A percentile compares a stretch with the other conserved stretches of the same genome.
Conservation (phyloP, 441 rosid genomes). For the Breynia disticha region DNA sequence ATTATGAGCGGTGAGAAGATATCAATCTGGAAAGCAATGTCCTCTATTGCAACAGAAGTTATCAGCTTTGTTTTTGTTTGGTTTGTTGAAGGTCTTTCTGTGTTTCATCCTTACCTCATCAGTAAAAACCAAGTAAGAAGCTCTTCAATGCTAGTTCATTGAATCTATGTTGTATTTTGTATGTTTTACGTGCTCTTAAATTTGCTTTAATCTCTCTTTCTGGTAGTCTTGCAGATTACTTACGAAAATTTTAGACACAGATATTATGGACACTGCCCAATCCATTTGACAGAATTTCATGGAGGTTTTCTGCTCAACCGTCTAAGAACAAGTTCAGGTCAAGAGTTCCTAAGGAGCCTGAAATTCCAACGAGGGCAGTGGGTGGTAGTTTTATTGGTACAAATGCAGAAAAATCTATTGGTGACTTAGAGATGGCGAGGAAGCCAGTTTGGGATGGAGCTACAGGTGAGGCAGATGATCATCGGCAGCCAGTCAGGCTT, state of each 20-base stretch:
- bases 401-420: slow-evolving; percentile 38
- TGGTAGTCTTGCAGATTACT: slow-evolving; percentile 53
- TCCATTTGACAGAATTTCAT: slow-evolving; percentile 72
- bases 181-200: neutral
- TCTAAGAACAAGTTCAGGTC: slow-evolving; percentile 72
- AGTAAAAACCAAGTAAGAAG: slow-evolving; percentile 79
- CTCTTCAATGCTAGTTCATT: neutral
- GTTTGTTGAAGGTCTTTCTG: slow-evolving; percentile 94
- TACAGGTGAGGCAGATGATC: slow-evolving; percentile 25
- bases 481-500: slow-evolving; percentile 36
- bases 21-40: slow-evolving; percentile 71
- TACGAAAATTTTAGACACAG: slow-evolving; percentile 87
- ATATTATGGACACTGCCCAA: slow-evolving; percentile 66
- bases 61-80: slow-evolving; percentile 72
- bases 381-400: slow-evolving; percentile 41
- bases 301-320: slow-evolving; percentile 59
- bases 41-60: slow-evolving; percentile 53
- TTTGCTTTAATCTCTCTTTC: neutral
- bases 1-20: slow-evolving; percentile 48
- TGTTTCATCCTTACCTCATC: slow-evolving; percentile 85
- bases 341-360: slow-evolving; percentile 48
- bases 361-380: slow-evolving; percentile 36
- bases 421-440: slow-evolving; percentile 79
- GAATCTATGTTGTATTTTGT: neutral
- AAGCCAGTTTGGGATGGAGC: slow-evolving; percentile 66